phyloP scores from a whole-genome alignment of 305 asterid species.

The Fraxinus baroniana region DNA sequence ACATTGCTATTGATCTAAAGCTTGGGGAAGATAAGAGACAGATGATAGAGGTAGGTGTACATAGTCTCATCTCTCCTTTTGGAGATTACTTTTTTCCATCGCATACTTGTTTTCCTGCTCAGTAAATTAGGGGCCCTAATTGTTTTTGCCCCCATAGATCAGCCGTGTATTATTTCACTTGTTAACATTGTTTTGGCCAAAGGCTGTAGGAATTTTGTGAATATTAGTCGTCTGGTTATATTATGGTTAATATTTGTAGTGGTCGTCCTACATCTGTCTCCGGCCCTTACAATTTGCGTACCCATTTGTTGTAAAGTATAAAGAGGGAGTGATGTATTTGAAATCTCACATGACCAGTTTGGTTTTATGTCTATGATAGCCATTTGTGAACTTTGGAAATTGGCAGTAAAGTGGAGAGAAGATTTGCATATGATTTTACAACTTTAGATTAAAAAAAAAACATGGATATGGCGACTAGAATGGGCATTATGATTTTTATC shows the following conservation, averaged over 20 bases:
- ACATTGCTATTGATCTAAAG: constrained; percentile 35
- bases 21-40: constrained; percentile 38
- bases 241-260: constrained; percentile 21
- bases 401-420: not conserved
- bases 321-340: not conserved
- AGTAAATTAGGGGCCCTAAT: constrained; percentile 29
- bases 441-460: not conserved
- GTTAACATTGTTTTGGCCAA: constrained; percentile 56
- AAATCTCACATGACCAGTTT: not conserved
- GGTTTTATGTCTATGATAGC: not conserved
- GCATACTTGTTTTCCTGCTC: constrained; percentile 33
- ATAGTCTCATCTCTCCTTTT: constrained; percentile 36
- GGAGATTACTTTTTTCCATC: constrained; percentile 19
- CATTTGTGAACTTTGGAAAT: not conserved
- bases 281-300: constrained; percentile 28
- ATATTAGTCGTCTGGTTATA: constrained; percentile 38
- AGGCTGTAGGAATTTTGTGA: constrained; percentile 65
- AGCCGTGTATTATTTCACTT: constrained; percentile 32
- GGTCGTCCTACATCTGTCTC: constrained; percentile 19
- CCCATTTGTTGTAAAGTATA: constrained; percentile 10
- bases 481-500: not conserved
- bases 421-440: not conserved
- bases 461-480: not conserved
- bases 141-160: constrained; percentile 38
- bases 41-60: constrained; percentile 57